Conservation (phyloP, 257 asterid species). For the Handroanthus guayacan region DNA sequence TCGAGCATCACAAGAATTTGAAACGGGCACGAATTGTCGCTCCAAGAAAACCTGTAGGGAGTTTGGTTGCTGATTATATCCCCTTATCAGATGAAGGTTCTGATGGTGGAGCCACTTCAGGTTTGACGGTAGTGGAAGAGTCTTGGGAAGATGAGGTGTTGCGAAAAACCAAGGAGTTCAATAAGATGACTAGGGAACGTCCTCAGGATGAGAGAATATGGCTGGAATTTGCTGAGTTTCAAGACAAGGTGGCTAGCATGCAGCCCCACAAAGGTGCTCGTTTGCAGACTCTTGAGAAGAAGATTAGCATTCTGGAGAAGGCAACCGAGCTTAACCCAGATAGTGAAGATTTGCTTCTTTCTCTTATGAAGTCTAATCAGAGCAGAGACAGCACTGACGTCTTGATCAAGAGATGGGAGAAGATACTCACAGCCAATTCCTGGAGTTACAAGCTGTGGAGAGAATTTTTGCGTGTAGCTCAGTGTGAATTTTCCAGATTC, state of each 20-base stretch:
- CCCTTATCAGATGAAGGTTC: conserved; percentile 60
- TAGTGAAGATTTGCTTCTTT: conserved; percentile 80
- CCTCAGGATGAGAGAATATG: conserved; percentile 85
- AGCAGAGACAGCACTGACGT: conserved; percentile 75
- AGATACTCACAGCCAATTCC: conserved; percentile 69
- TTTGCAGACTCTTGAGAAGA: conserved; percentile 91
- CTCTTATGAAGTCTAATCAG: conserved; percentile 88
- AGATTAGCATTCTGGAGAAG: conserved; percentile 93
- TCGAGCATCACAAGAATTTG: conserved; percentile 88
- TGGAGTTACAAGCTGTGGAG: conserved; percentile 91
- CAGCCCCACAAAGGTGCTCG: conserved; percentile 94
- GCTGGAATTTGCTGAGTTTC: conserved; percentile 87
- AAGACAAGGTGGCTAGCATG: conserved; percentile 89
- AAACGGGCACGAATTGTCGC: conserved; percentile 73
- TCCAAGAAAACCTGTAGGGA: conserved; percentile 48
- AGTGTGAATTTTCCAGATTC: conserved; percentile 93
- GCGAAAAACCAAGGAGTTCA: conserved; percentile 88
- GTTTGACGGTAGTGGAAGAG: conserved; percentile 66
- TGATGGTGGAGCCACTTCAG: conserved; percentile 38
- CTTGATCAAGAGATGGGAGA: conserved; percentile 91
- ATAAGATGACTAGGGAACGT: conserved; percentile 79
- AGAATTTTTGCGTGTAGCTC: conserved; percentile 79
- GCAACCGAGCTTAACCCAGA: conserved; percentile 92
- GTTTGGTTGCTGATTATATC: conserved; percentile 55
- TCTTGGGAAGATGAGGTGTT: conserved; percentile 92